A percentile compares a stretch with the other conserved stretches of the same genome.
Conservation (phyloP, 2,329 filamentous ascomycete genomes). For the Fusarium staphyleae region DNA sequence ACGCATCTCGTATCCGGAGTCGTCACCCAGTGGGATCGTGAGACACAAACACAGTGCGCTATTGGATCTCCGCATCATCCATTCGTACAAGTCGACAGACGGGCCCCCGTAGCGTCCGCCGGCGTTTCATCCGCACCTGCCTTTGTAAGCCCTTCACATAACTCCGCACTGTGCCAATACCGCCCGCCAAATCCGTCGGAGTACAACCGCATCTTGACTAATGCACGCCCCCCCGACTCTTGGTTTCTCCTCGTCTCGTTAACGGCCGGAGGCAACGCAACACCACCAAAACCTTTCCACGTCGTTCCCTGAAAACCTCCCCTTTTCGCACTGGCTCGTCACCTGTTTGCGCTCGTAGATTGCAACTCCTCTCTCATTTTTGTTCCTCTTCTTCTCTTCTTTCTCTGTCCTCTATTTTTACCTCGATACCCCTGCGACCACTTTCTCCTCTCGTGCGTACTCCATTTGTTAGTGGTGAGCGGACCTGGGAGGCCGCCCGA, state of each 20-base stretch:
- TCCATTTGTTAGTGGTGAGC: conserved; percentile 24
- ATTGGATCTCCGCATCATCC: conserved; percentile 1
- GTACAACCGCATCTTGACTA: conserved; percentile 15
- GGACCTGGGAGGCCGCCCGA: conserved; percentile 38
- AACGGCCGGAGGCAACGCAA: conserved; percentile 21
- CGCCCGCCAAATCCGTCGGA: conserved; percentile 3
- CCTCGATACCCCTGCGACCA: conserved; percentile 2
- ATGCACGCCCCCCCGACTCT: conserved; percentile 10
- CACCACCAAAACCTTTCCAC: conserved; percentile 11
- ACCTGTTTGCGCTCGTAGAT: conserved; percentile 15
- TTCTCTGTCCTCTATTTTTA: background rate
- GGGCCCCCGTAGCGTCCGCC: background rate
- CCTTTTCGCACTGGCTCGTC: conserved; percentile 16
- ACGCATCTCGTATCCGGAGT: background rate
- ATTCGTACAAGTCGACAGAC: background rate
- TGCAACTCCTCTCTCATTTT: conserved; percentile 18
- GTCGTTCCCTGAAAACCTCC: conserved; percentile 34
- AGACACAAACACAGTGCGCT: conserved; percentile 6
- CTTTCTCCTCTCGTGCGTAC: conserved; percentile 7
- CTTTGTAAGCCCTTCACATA: conserved; percentile 1
- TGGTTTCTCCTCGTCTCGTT: conserved; percentile 31
- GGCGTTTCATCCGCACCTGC: background rate
- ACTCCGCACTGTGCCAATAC: conserved; percentile 26
- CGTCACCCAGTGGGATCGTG: conserved; percentile 1
- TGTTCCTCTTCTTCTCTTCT: background rate